These are phyloP conservation scores for Sporothrix humicola DNA, from an alignment of 2,329 filamentous ascomycete genomes.

Conservation along the genomic window DNA sequence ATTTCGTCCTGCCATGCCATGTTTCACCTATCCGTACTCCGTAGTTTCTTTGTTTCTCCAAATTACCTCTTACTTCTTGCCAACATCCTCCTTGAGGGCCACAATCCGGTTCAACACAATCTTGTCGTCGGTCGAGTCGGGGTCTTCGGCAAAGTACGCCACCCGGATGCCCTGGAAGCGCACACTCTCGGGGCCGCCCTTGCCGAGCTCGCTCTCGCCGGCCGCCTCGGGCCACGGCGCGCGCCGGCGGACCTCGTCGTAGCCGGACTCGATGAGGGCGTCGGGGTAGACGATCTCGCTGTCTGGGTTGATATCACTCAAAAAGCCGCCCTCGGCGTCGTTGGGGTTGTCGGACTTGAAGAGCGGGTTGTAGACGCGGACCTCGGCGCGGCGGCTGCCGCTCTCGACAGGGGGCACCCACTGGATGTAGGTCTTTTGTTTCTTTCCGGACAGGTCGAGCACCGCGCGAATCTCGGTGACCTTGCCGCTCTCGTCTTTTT, in stretches of 20 bases:
- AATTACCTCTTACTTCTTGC: constrained; percentile 56
- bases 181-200: constrained; percentile 72
- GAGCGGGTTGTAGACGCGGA: constrained; percentile 78
- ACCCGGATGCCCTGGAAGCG: constrained; percentile 91
- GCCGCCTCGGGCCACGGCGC: constrained; percentile 84
- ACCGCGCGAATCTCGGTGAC: constrained; percentile 67
- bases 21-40: background rate
- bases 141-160: constrained; percentile 82
- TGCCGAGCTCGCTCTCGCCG: constrained; percentile 68
- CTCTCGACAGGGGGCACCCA: constrained; percentile 72
- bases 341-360: constrained; percentile 88
- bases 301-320: constrained; percentile 82
- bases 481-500: constrained; percentile 63
- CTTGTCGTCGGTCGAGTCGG: constrained; percentile 77
- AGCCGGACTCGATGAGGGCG: constrained; percentile 81
- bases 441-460: constrained; percentile 76
- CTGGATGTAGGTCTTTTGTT: constrained; percentile 84
- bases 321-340: constrained; percentile 76
- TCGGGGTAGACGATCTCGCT: constrained; percentile 79
- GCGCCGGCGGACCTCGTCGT: constrained; percentile 73
- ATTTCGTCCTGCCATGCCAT: background rate
- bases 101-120: constrained; percentile 91
- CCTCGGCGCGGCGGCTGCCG: constrained; percentile 71
- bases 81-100: constrained; percentile 84
- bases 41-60: background rate